Percentiles rank a stretch among this genome's conserved stretches.
Conservation (phyloP, 83 land plant genomes). For the Diphasiastrum complanatum region DNA sequence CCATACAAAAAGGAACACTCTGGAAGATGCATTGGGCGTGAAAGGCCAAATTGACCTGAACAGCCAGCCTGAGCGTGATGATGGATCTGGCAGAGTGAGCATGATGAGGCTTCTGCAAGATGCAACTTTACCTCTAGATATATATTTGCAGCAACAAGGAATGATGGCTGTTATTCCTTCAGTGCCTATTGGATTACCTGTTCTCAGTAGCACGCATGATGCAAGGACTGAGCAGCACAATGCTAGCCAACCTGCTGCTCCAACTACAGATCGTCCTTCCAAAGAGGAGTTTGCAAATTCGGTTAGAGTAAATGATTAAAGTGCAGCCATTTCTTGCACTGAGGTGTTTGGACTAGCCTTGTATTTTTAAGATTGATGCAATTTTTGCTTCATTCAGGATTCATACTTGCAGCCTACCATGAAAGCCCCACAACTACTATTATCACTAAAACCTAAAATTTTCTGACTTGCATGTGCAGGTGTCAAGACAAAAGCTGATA, state of each 20-base stretch:
- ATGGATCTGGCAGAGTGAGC: constrained; percentile 6
- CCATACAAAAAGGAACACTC: not conserved
- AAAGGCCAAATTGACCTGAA: constrained; percentile 10
- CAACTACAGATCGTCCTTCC: not conserved
- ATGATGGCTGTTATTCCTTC: constrained; percentile 4
- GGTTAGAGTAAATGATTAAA: no score
- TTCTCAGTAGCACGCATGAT: not conserved
- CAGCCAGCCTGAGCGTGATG: constrained; percentile 13
- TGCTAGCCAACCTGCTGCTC: not conserved
- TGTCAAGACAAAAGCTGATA: no score
- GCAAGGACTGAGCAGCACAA: not conserved
- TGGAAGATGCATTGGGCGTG: not conserved
- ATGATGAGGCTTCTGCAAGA: constrained; percentile 17
- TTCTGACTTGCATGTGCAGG: no score
- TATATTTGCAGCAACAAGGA: constrained; percentile 13
- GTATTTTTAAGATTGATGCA: no score
- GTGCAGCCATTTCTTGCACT: no score
- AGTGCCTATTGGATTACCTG: not conserved
- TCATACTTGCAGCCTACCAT: no score
- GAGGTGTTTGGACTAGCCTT: no score
- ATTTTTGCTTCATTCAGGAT: no score
- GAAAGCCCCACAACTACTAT: no score
- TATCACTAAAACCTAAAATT: no score
- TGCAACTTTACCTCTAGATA: constrained; percentile 8
- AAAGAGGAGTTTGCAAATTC: no score